These are phyloP conservation scores for Ustilago cynodontis DNA, from an alignment of 1,284 basidiomycete genomes.

Conservation along the genomic window DNA sequence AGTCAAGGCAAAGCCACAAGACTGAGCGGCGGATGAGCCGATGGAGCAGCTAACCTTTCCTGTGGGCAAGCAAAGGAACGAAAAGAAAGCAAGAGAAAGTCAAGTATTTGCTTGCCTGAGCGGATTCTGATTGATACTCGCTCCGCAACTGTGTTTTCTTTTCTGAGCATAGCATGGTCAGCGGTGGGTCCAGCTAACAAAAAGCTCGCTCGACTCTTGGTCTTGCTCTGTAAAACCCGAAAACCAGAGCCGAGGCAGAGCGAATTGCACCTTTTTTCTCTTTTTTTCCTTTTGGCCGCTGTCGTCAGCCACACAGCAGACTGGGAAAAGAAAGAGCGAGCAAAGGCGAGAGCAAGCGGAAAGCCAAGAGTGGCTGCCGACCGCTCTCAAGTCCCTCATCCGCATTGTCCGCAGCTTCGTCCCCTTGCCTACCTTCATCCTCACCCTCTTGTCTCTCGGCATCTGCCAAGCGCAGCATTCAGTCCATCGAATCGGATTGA, in stretches of 20 bases:
- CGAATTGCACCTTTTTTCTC: slow-evolving; percentile 1
- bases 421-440: background rate
- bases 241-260: background rate
- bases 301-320: slow-evolving; percentile 27
- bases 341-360: background rate
- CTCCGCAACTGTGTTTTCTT: too few species aligned
- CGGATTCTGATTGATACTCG: too few species aligned
- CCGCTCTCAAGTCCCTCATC: slow-evolving; percentile 3
- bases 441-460: background rate
- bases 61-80: background rate
- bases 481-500: background rate
- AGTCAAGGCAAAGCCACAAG: background rate
- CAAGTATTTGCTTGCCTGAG: too few species aligned
- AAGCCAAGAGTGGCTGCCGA: background rate
- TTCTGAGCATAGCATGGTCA: too few species aligned
- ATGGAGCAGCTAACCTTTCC: too few species aligned
- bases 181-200: background rate
- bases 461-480: slow-evolving; percentile 3
- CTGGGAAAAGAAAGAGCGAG: background rate
- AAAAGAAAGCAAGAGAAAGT: background rate
- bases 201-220: background rate
- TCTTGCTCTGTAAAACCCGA: too few species aligned
- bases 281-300: background rate
- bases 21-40: background rate
- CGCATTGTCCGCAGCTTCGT: background rate